phyloP scores from a whole-genome alignment of 2,329 filamentous ascomycete species.

The Aspergillus spinulosporus region DNA sequence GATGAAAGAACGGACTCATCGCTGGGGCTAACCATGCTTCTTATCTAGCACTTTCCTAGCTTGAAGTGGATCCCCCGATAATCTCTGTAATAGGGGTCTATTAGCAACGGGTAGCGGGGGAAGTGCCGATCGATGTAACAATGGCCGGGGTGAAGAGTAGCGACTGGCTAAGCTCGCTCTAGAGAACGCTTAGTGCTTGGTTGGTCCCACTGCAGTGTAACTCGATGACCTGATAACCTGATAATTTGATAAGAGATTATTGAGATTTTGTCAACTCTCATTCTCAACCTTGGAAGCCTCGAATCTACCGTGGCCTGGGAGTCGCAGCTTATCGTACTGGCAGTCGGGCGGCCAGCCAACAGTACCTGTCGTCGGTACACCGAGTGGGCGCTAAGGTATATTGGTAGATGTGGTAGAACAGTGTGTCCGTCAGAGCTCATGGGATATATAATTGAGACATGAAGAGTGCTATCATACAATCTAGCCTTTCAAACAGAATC shows the following conservation, averaged over 20 bases:
- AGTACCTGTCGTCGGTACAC: no score
- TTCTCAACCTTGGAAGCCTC: no score
- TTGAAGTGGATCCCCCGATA: background rate
- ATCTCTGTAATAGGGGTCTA: conserved; percentile 10
- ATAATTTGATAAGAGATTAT: no score
- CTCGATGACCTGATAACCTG: no score
- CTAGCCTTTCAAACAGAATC: background rate
- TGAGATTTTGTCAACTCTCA: no score
- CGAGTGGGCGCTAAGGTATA: no score
- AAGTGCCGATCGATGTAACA: conserved; percentile 20
- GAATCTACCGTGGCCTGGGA: no score
- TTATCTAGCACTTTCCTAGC: background rate
- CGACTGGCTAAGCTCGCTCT: background rate
- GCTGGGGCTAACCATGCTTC: background rate
- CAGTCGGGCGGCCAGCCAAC: no score
- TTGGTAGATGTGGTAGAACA: background rate
- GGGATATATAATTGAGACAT: conserved; percentile 5
- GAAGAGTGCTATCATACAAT: conserved; percentile 4
- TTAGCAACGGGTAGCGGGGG: background rate
- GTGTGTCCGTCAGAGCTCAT: background rate
- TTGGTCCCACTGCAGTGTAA: background rate
- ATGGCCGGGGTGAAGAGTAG: background rate
- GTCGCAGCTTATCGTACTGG: no score
- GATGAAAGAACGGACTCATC: background rate
- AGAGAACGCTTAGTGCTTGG: conserved; percentile 1